Percentiles rank a stretch among this genome's conserved stretches.
These are phyloP conservation scores for Botrytis galanthina DNA, from an alignment of 2,329 filamentous ascomycete genomes.

Conservation along the genomic window DNA sequence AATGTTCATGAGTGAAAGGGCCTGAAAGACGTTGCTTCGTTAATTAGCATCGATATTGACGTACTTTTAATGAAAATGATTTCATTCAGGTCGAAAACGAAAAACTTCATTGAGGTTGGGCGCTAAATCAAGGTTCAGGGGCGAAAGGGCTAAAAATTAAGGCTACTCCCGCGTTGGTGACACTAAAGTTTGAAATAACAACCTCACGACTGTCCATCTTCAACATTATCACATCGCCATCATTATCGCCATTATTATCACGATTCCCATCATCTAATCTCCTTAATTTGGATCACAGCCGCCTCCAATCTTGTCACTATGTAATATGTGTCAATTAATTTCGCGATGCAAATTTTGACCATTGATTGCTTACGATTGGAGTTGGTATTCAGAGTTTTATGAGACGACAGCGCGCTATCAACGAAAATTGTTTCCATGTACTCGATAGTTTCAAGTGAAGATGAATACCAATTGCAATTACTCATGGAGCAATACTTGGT, in stretches of 20 bases:
- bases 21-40: accelerated
- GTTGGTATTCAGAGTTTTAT: background rate
- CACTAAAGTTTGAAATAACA: background rate
- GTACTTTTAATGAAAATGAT: background rate
- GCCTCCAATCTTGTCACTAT: background rate
- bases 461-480: background rate
- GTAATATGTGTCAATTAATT: background rate
- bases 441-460: background rate
- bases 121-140: background rate
- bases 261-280: background rate
- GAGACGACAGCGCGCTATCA: background rate
- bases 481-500: background rate
- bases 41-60: background rate
- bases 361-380: background rate
- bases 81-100: background rate
- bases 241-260: background rate
- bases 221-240: background rate
- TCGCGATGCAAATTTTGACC: background rate
- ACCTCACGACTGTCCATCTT: background rate
- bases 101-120: background rate
- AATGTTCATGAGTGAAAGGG: background rate
- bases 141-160: background rate
- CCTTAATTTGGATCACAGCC: background rate
- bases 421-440: background rate
- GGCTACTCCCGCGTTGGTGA: background rate